These are phyloP conservation scores for Cystobasidium slooffiae DNA, from an alignment of 1,284 basidiomycete genomes.

Conservation along the genomic window DNA sequence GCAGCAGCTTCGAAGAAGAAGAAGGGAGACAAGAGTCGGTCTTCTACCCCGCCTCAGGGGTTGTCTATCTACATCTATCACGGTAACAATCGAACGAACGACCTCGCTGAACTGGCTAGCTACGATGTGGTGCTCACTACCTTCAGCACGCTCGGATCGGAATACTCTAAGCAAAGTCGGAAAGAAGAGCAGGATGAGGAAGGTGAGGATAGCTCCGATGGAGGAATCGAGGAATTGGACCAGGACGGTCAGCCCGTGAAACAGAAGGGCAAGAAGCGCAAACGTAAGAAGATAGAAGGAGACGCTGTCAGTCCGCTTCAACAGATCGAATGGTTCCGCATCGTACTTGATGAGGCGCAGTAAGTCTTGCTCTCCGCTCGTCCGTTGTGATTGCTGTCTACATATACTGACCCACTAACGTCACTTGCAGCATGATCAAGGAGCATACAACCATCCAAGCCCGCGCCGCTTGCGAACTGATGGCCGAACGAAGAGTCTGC, in stretches of 20 bases:
- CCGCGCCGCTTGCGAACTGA: conserved; percentile 90
- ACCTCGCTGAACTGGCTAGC: conserved; percentile 81
- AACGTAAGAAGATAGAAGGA: conserved; percentile 59
- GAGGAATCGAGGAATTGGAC: conserved; percentile 54
- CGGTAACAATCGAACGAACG: conserved; percentile 82
- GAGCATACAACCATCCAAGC: conserved; percentile 92
- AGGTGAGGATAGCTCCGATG: conserved; percentile 59
- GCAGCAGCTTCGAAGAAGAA: conserved; percentile 53
- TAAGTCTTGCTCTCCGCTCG: conserved; percentile 61
- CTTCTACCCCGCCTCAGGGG: conserved; percentile 40
- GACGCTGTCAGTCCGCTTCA: conserved; percentile 78
- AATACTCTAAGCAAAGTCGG: conserved; percentile 80
- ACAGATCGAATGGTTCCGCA: conserved; percentile 94
- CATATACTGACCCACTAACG: too few relatives aligned
- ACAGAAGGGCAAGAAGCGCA: conserved; percentile 62
- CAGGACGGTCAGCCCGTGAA: conserved; percentile 44
- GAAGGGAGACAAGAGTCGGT: conserved; percentile 48
- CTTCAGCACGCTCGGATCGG: conserved; percentile 91
- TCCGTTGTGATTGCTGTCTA: background rate
- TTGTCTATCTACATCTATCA: conserved; percentile 94
- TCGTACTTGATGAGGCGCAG: conserved; percentile 98
- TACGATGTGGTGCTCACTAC: conserved; percentile 98
- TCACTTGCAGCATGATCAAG: conserved; percentile 88
- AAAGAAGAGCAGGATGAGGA: conserved; percentile 55
- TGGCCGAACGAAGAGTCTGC: conserved; percentile 89